These are phyloP conservation scores for Lentinula novae-zelandiae DNA, from an alignment of 1,284 basidiomycete genomes.

Conservation along the genomic window DNA sequence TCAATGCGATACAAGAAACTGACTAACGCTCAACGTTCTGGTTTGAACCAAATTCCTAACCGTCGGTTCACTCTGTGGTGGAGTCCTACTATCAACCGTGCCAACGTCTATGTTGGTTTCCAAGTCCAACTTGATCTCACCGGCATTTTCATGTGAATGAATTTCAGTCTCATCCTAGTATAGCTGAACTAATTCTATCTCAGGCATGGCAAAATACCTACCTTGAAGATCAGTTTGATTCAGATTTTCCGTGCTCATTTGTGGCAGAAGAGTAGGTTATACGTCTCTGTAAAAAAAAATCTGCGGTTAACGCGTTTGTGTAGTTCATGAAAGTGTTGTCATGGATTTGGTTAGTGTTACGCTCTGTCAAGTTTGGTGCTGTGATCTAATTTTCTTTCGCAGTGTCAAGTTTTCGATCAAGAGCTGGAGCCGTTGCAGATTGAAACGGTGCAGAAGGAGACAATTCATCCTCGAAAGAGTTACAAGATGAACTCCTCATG, in stretches of 20 bases:
- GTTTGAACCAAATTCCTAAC: slow-evolving; percentile 98
- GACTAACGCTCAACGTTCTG: slow-evolving; percentile 93
- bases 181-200: slow-evolving; percentile 12
- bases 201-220: slow-evolving; percentile 98
- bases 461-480: slow-evolving; percentile 98
- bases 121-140: slow-evolving; percentile 98
- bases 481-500: slow-evolving; percentile 99
- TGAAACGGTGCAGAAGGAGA: slow-evolving; percentile 99
- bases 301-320: slow-evolving; percentile 10
- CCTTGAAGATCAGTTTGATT: slow-evolving; percentile 96
- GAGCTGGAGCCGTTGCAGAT: slow-evolving; percentile 98
- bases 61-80: slow-evolving; percentile 99
- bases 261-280: slow-evolving; percentile 91
- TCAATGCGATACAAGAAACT: slow-evolving; percentile 98
- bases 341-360: slow-evolving; percentile 82
- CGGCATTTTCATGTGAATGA: slow-evolving; percentile 79
- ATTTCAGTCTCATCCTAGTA: background rate
- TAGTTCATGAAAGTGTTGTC: slow-evolving; percentile 86
- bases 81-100: slow-evolving; percentile 97
- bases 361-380: background rate
- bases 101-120: slow-evolving; percentile 99
- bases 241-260: slow-evolving; percentile 99
- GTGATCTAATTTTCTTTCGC: background rate
- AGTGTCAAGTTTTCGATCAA: slow-evolving; percentile 99
- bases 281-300: slow-evolving; percentile 9